Base-by-base conservation (phyloP, 1,284 basidiomycete genomes). In the Golubevia sp. region DNA sequence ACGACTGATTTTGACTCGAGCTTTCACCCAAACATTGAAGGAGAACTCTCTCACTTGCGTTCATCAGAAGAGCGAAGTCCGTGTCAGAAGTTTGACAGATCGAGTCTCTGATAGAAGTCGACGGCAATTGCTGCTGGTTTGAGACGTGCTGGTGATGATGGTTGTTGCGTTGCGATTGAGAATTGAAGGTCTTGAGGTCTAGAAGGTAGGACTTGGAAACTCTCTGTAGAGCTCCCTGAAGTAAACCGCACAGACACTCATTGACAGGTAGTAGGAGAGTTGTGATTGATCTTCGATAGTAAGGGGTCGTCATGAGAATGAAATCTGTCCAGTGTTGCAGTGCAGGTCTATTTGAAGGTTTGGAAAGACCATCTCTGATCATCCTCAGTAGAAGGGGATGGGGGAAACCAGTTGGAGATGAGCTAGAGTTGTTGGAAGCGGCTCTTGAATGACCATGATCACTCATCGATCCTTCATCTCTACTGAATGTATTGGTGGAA, bases 241-340 rank as follows among this genome's bases (percentile, higher is more conserved):
- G 84, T 67, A 94, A 91, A 44, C 88, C 86, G 78, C 92, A 92
- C 56, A 97, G 83, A 71, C 91, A 91, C 67, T 94, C 92, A 66
- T 89, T 91, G 23, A 99, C 85, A 0, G 93, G 90, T 15, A 89
- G 86, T n/a, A 97, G 86, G 49, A 91, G 87, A 15, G 86, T 85
- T 50, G 89, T 88, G 5, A 92, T 85, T 23, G 88, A 86, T 51
- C 89, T 89, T 64, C 92, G 91, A 75, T 93, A 92, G 71, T 92
- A 90, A 0, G 92, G 90, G 6, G 95, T 86, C 0, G 92, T 92
- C 90, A 93, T 93, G 59, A 97, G 88, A 62, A 97, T 87, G 80
- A 99, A 98, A 83, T 98, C 96, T 23, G 97, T 87, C 96, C 96
- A 99, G 79, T 97, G 92, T 77, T 96, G 93, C 13, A 97, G 85